Base-by-base conservation (phyloP, 176 grass and related monocot genomes). In the Elaeis guineensis region DNA sequence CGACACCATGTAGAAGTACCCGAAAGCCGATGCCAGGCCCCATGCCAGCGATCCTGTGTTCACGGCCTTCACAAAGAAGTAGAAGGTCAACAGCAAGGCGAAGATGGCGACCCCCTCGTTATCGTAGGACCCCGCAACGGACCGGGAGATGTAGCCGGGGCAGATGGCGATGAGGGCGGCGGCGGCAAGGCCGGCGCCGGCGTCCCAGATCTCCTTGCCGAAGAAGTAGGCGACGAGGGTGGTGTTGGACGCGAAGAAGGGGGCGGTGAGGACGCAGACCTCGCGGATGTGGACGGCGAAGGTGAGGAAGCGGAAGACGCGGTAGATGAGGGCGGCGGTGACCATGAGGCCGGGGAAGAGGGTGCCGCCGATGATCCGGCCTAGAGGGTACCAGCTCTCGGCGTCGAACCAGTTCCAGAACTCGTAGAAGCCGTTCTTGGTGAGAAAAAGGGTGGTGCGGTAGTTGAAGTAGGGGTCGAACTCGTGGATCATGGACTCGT, bases 401-500 rank as follows among this genome's bases (percentile, higher is more conserved):
- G 55, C 85, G 76, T 98, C 87, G 63, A 98, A 98, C 93, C 93
- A 98, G 75, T 98, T 98, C 93, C 93, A 98, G 93, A 98, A 98
- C 52, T 92, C 93, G 56, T 57, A 24, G 78, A 83, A 89, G 17
- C 93, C 87, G 19, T 92, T 77, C 49, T 87, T 71, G 17, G 81
- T 70, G 78, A 98, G 93, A 80, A 73, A 98, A 79, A 98, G 84
- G 32, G 93, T 98, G 75, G 93, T 98, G 77, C 87, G 83, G 73
- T 98, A 92, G 76, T 98, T 96, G 83, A 96, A 96, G 78, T 96
- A 96, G 51, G 92, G 92, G 60, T 97, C 92, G 64, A 98, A 98
- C 82, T 98, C 93, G 71, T 98, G 93, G 71, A 98, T 98, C 93
- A 98, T 98, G 58, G 93, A 98, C 84, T 98, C 93, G 50, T 89